Evolutionary conservation across 345 rosid species (phyloP).

Genomic region (Hypericum perforatum): DNA sequence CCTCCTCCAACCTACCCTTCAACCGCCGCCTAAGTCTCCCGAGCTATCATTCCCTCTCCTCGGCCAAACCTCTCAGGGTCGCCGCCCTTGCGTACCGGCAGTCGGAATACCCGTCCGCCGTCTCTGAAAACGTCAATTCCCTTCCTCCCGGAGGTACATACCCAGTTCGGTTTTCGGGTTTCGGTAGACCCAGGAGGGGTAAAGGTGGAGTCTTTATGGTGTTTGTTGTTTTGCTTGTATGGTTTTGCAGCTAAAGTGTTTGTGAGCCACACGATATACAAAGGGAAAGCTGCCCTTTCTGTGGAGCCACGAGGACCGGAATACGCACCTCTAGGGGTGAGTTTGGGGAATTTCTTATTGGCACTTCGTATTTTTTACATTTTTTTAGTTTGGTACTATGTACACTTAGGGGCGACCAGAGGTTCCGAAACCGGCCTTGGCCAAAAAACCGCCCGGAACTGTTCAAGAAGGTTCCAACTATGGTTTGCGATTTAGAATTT

Average conservation of each 20-base stretch:
- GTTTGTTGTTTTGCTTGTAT: neutral
- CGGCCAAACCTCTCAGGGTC: constrained; percentile 11
- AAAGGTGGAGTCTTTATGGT: neutral
- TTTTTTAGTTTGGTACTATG: constrained; percentile 3
- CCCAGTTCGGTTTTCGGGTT: constrained; percentile 17
- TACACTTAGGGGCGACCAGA: too few species aligned
- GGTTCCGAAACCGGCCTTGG: too few species aligned
- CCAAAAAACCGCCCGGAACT: too few species aligned
- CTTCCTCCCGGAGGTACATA: constrained; percentile 11
- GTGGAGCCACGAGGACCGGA: constrained; percentile 79
- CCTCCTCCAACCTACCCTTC: neutral
- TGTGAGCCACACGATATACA: constrained; percentile 80
- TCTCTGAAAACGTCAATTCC: constrained; percentile 22
- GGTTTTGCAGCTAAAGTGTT: constrained; percentile 33
- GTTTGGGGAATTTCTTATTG: neutral
- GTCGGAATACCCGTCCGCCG: constrained; percentile 34
- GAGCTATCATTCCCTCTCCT: constrained; percentile 12
- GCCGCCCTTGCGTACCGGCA: constrained; percentile 48
- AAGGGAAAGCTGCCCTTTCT: constrained; percentile 90
- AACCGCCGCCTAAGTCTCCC: constrained; percentile 11
- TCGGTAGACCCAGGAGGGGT: constrained; percentile 4
- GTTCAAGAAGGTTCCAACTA: too few species aligned
- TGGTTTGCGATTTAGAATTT: too few species aligned
- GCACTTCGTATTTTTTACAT: neutral
- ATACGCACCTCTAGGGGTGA: constrained; percentile 58